Base-by-base conservation (phyloP, 139 green algal species). In the Chlamydomonas schloesseri region DNA sequence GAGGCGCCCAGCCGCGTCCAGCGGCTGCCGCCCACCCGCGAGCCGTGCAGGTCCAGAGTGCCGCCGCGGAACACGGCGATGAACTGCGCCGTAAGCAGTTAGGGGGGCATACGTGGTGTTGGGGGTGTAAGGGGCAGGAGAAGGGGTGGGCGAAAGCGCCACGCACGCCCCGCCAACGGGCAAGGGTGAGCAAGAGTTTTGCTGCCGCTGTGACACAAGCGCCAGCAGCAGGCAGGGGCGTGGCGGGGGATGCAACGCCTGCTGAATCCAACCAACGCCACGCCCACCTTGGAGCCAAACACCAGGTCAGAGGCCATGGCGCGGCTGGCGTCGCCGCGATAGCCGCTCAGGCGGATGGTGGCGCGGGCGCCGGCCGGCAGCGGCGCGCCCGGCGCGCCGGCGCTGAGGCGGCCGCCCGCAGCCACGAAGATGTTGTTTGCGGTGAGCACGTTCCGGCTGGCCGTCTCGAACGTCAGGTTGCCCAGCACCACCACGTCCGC, bases 31-130 rank as follows among this genome's bases (percentile, higher is more conserved):
- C 60, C 60, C 60, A n/a, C 21, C 2, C 23, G 23, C 18, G 23
- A 11, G 46, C 90, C 90, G 71, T 91, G 79, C 33, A 95, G 69
- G 37, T 91, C 87, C 15, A 94, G 65, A 0, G 36, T 87, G 74
- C 89, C 87, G 14, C 71, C 81, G 62, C 29, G 34, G 23, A 90
- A 20, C 17, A 21, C 83, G 6, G 42, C 62, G 6, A 81, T 29
- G 29, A 71, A 71, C 64, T 71, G 64, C 18, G 29, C 4, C 2
- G 14, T 18, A 10, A 9, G 26, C 13, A 15, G 62, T 26, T 36
- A 4, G 62, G 62, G 62, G 9, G n/a, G n/a, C n/a, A n/a, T n/a
- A n/a, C n/a, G n/a, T n/a, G n/a, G n/a, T n/a, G 28, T 36, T 26
- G 13, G 62, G 18, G 58, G 58, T 26, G 18, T 26, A 29, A 10